These are phyloP conservation scores for Phytophthora vignae DNA, from an alignment of 352 stramenopile genomes.

Conservation along the genomic window DNA sequence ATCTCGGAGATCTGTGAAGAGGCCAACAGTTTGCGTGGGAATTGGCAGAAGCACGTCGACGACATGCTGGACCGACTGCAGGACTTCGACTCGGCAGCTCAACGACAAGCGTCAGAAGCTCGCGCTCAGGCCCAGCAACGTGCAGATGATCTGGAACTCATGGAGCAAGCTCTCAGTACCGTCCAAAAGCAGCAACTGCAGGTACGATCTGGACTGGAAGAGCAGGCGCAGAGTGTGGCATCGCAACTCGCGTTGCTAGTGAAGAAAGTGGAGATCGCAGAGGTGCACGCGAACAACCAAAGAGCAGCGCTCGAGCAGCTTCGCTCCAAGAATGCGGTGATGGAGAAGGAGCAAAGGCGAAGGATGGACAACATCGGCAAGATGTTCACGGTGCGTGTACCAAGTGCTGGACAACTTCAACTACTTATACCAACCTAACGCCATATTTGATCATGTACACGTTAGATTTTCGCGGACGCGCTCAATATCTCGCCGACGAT, in stretches of 20 bases:
- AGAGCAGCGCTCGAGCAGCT: constrained; percentile 55
- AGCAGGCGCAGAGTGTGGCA: constrained; percentile 53
- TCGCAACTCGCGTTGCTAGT: constrained; percentile 49
- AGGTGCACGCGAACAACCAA: constrained; percentile 49
- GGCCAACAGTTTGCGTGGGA: constrained; percentile 64
- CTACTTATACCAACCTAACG: not conserved
- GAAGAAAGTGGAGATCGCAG: constrained; percentile 72
- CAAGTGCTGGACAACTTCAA: not conserved
- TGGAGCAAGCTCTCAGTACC: constrained; percentile 75
- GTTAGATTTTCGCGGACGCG: constrained; percentile 75
- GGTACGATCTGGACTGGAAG: constrained; percentile 56
- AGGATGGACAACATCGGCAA: constrained; percentile 83
- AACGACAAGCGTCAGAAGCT: constrained; percentile 53
- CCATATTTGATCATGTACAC: constrained; percentile 3
- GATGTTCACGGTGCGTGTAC: constrained; percentile 69
- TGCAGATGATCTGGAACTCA: constrained; percentile 73
- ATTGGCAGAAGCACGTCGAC: constrained; percentile 81
- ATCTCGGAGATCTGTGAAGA: constrained; percentile 73
- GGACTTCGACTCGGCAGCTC: constrained; percentile 52
- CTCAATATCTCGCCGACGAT: constrained; percentile 61
- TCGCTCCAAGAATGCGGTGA: constrained; percentile 49
- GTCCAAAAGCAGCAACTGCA: constrained; percentile 76
- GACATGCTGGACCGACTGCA: constrained; percentile 68
- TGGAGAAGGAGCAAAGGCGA: constrained; percentile 76
- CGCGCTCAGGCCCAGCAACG: constrained; percentile 62